Evolutionary conservation across 768 basidiomycete genomes (phyloP).

Genomic region (Phylloporus arenicola): DNA sequence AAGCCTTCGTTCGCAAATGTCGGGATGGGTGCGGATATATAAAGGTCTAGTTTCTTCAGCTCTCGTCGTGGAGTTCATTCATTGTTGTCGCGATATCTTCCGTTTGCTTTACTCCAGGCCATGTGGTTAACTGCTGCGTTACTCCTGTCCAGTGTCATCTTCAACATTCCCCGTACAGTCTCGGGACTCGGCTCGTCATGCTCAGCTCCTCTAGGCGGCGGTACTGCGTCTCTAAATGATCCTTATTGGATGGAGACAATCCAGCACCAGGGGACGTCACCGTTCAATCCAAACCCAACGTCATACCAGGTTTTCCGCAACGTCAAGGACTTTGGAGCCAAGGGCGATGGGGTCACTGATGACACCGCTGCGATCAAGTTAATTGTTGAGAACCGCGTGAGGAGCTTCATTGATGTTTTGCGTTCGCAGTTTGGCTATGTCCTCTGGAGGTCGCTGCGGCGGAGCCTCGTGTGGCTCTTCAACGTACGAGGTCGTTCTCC

Average conservation of each 20-base stretch:
- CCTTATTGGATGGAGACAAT: slow-evolving; percentile 71
- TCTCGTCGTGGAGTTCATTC: not conserved
- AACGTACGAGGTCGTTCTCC: slow-evolving; percentile 31
- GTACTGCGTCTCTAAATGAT: slow-evolving; percentile 36
- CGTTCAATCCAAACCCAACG: slow-evolving; percentile 50
- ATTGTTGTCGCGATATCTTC: not conserved
- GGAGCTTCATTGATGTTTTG: slow-evolving; percentile 3
- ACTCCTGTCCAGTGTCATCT: slow-evolving; percentile 7
- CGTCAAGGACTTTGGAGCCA: slow-evolving; percentile 57
- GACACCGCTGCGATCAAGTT: slow-evolving; percentile 75
- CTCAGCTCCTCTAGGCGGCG: slow-evolving; percentile 40
- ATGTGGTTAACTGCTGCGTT: slow-evolving; percentile 10
- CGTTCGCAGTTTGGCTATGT: slow-evolving; percentile 52
- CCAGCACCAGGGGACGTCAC: slow-evolving; percentile 64
- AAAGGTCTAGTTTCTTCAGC: not conserved
- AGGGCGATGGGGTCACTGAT: slow-evolving; percentile 62
- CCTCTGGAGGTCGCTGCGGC: slow-evolving; percentile 57
- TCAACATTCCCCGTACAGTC: not conserved
- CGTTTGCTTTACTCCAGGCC: not conserved
- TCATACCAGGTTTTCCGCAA: slow-evolving; percentile 71
- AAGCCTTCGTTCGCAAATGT: not conserved
- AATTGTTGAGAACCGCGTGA: not conserved
- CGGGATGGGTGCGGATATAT: slow-evolving; percentile 8
- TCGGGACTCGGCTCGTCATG: slow-evolving; percentile 44
- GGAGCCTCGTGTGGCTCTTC: slow-evolving; percentile 43